Base-by-base conservation (phyloP, 176 grass and related monocot species). In the Aechmea fasciata region DNA sequence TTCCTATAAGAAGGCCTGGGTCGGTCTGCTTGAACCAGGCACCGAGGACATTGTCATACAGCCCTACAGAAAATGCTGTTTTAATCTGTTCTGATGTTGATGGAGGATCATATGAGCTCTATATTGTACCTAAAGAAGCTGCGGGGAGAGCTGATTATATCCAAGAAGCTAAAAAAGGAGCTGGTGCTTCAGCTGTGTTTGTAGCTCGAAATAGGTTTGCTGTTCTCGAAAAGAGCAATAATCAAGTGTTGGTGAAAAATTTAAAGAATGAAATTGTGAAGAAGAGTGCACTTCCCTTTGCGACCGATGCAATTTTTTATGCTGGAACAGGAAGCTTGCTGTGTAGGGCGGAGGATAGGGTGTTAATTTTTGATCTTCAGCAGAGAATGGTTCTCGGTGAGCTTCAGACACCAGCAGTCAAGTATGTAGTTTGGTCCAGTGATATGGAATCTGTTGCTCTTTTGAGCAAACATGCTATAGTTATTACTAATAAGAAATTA, bases 361-460 rank as follows among this genome's bases (percentile, higher is more conserved):
- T 96, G 50, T 68, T 69, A 49, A 92, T 96, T 67, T 91, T 87
- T 78, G 89, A 96, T 85, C 86, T 96, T 18, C 93, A 96, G 68
- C 93, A 96, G 29, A 80, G 85, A 78, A 61, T 92, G 51, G 73
- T 96, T 80, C 81, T 96, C 62, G 93, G 88, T 33, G 93, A 92
- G 61, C 93, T 92, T 25, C 93, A 96, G 76, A 75, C 89, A 11
- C 77, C 93, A 49, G 55, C 83, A 78, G 83, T 96, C 11, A 96
- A 87, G 49, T 96, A 92, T 49, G 73, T 96, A 57, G 84, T 90
- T 61, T 99, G 90, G 95, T 99, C 95, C 7, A 79, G 26, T 70
- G 95, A 99, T 57, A 99, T 99, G 95, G 95, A 99, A 51, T 94
- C 87, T 25, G 84, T 99, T 61, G 95, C 95, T 71, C 50, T 99